phyloP scores from a whole-genome alignment of 371 early-diverging fungal species.

The Mucor piriformis region DNA sequence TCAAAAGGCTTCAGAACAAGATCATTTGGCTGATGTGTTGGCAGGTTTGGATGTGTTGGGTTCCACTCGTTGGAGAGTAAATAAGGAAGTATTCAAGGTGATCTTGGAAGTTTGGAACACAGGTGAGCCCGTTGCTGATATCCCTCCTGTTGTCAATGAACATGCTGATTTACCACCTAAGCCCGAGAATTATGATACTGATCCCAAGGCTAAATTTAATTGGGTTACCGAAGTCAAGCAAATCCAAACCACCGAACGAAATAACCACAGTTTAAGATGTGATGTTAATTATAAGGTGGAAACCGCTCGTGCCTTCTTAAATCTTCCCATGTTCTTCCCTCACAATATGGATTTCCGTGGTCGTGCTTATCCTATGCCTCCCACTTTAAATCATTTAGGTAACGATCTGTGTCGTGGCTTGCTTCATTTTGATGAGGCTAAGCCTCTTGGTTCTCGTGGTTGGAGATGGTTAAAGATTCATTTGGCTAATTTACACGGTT shows the following conservation, averaged over 20 bases:
- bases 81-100: constrained; percentile 78
- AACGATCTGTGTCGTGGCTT: constrained; percentile 96
- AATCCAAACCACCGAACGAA: constrained; percentile 60
- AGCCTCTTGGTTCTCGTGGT: constrained; percentile 86
- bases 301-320: constrained; percentile 90
- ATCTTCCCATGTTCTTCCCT: constrained; percentile 93
- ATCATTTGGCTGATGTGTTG: constrained; percentile 69
- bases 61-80: constrained; percentile 87
- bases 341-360: constrained; percentile 98
- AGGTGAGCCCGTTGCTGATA: constrained; percentile 75
- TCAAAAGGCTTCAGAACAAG: constrained; percentile 77
- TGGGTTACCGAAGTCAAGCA: constrained; percentile 57
- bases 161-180: constrained; percentile 54
- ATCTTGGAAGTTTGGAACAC: constrained; percentile 90
- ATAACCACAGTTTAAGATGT: constrained; percentile 87
- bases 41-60: constrained; percentile 92
- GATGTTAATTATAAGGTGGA: constrained; percentile 95
- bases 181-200: constrained; percentile 73
- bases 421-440: constrained; percentile 81
- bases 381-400: constrained; percentile 94
- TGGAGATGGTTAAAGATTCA: constrained; percentile 96
- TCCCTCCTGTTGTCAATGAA: constrained; percentile 55
- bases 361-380: constrained; percentile 97
- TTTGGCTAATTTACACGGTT: constrained; percentile 91
- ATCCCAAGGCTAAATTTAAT: constrained; percentile 58